A percentile compares a stretch with the other conserved stretches of the same genome.
Conservation (phyloP, 1,284 basidiomycete species). For the Gymnopus androsaceus region DNA sequence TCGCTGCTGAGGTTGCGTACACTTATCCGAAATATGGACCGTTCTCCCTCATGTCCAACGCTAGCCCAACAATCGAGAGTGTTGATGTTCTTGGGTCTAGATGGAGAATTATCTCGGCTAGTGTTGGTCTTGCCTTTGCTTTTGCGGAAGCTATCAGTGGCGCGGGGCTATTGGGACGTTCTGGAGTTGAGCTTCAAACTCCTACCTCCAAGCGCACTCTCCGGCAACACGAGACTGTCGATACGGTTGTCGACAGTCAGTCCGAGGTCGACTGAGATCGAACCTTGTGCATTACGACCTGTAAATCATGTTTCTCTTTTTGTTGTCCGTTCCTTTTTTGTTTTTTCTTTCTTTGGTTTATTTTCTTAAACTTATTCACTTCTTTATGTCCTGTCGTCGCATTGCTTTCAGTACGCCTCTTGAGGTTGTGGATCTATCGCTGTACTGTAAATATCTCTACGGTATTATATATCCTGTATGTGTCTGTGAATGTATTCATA, state of each 20-base stretch:
- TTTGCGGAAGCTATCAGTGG: constrained; percentile 52
- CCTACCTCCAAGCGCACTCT: too few species aligned
- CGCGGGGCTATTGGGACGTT: not conserved
- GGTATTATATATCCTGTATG: not conserved
- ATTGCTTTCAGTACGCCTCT: not conserved
- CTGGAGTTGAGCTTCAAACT: too few species aligned
- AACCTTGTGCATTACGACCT: not conserved
- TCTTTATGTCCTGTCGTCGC: not conserved
- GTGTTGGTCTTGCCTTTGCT: constrained; percentile 57
- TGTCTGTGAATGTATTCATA: not conserved
- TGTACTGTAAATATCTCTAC: not conserved
- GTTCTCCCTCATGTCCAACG: constrained; percentile 27
- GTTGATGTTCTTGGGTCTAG: constrained; percentile 54
- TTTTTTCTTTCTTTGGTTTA: too few species aligned
- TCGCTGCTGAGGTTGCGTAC: constrained; percentile 58
- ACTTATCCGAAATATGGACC: constrained; percentile 38
- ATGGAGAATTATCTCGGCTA: constrained; percentile 54
- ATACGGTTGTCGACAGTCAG: not conserved
- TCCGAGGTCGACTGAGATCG: constrained; percentile 1
- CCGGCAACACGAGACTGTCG: not conserved
- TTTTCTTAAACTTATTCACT: not conserved
- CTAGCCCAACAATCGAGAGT: constrained; percentile 15
- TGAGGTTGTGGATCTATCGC: not conserved
- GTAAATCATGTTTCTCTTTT: not conserved
- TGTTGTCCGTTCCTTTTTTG: too few species aligned